These are phyloP conservation scores for Macrolepiota dolichaula DNA, from an alignment of 768 basidiomycete genomes.

Conservation along the genomic window DNA sequence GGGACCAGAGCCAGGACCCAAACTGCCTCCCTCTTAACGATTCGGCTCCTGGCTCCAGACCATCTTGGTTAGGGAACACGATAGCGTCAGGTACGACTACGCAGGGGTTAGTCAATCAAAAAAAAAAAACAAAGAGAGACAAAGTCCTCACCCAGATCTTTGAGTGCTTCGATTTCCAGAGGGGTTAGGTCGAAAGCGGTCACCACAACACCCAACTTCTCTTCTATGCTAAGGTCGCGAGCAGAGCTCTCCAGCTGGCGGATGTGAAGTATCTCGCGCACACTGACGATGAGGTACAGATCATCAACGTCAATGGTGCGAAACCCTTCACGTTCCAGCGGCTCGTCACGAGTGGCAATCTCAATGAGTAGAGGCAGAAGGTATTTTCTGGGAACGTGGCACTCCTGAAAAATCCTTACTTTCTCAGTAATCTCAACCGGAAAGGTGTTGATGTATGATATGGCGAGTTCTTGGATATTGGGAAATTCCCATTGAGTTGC, in stretches of 20 bases:
- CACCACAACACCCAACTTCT: neutral
- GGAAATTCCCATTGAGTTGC: slow-evolving; percentile 52
- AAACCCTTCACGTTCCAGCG: slow-evolving; percentile 3
- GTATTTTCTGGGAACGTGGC: neutral
- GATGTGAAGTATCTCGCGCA: slow-evolving; percentile 9
- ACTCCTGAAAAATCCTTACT: neutral
- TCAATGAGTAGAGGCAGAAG: slow-evolving; percentile 3
- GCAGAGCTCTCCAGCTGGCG: neutral
- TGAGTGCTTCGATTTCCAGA: neutral
- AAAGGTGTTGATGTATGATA: slow-evolving; percentile 16
- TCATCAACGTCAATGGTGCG: neutral
- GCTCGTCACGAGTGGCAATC: neutral
- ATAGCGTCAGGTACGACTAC: too few relatives aligned
- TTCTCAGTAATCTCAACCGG: neutral
- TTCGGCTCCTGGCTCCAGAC: too few relatives aligned
- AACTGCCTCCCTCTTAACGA: too few relatives aligned
- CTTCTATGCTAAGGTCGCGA: neutral
- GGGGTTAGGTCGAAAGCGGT: neutral
- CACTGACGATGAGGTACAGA: slow-evolving; percentile 1
- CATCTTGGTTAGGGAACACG: too few relatives aligned
- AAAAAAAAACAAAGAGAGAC: too few relatives aligned
- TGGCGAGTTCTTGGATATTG: slow-evolving; percentile 46
- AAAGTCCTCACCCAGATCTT: neutral
- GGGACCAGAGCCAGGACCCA: too few relatives aligned
- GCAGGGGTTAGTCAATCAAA: too few relatives aligned